Base-by-base conservation (phyloP, 2,329 filamentous ascomycete genomes). In the Conoideocrella luteorostrata region DNA sequence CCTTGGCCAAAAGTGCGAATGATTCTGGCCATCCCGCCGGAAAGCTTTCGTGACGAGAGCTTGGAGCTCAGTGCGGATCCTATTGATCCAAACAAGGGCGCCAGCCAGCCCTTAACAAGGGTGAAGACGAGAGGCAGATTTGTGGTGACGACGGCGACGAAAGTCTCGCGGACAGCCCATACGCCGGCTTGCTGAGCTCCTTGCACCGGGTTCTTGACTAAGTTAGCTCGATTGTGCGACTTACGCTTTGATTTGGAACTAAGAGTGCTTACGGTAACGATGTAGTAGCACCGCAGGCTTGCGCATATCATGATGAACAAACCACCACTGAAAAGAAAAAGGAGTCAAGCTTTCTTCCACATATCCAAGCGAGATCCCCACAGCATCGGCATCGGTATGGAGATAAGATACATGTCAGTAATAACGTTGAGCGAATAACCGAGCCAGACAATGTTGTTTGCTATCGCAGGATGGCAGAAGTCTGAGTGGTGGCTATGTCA, bases 371-470 rank as follows among this genome's bases (percentile, higher is more conserved):
- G 61, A 4, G 64, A 62, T 41, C 57, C 56, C 60, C 63, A 70
- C 1, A 67, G 59, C 59, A 79, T 74, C 2, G 77, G 76, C 4
- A 78, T 62, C 0, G 77, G 76, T 29, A 81, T 79, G 22, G 69
- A 68, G 44, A 81, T 72, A 13, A 81, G 63, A 49, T 80, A 81
- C 1, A 78, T 41, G 50, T 82, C 78, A 3, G 77, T 82, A 2
- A 62, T 50, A 3, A 78, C 68, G 49, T 80, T 81, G 47, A 74
- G 60, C 4, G 66, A 60, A 24, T 74, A 69, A 2, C 67, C 73
- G n/a, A 72, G 67, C 56, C 71, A 76, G 29, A 77, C 62, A 38
- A 76, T 65, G 39, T 70, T 67, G 13, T 65, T 65, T 0, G 74
- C 73, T 10, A 77, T 67, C 7, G 71, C 72, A 7, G 70, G 66